Conservation (phyloP, 305 asterid genomes). For the Coffea humblotiana region DNA sequence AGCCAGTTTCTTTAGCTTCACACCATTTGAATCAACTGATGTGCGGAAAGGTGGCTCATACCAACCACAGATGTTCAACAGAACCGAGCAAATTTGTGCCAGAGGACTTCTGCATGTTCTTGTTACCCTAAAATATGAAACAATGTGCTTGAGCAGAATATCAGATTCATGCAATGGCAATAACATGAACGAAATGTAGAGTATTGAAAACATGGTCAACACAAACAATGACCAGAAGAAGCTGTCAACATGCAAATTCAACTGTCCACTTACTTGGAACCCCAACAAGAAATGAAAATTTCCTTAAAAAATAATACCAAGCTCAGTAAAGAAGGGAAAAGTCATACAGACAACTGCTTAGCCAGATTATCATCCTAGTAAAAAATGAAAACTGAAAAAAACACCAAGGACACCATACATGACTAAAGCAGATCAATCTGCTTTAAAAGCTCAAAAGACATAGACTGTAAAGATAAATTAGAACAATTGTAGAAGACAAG, state of each 20-base stretch:
- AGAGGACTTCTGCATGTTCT: slow-evolving; percentile 33
- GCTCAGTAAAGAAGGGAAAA: not conserved
- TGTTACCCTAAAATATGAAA: slow-evolving; percentile 42
- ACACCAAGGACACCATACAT: not conserved
- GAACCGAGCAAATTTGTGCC: slow-evolving; percentile 57
- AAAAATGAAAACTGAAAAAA: not conserved
- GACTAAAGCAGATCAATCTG: not conserved
- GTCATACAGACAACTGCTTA: no score
- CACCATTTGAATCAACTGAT: slow-evolving; percentile 65
- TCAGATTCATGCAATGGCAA: no score
- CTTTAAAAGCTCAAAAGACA: not conserved
- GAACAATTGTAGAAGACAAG: slow-evolving; percentile 3
- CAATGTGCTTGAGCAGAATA: not conserved
- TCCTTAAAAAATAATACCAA: not conserved
- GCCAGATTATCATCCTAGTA: no score
- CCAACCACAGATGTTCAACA: slow-evolving; percentile 81
- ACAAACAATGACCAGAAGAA: not conserved
- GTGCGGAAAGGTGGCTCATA: slow-evolving; percentile 67
- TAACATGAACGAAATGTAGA: not conserved
- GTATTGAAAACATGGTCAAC: not conserved
- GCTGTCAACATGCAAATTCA: not conserved
- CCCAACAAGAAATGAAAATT: not conserved
- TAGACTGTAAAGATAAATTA: not conserved
- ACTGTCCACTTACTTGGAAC: not conserved
- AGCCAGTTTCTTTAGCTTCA: slow-evolving; percentile 74